Evolutionary conservation across 1,284 basidiomycete species (phyloP), one percentile per base, ranked within the genome.

Genomic region (Vanrija sp.): DNA sequence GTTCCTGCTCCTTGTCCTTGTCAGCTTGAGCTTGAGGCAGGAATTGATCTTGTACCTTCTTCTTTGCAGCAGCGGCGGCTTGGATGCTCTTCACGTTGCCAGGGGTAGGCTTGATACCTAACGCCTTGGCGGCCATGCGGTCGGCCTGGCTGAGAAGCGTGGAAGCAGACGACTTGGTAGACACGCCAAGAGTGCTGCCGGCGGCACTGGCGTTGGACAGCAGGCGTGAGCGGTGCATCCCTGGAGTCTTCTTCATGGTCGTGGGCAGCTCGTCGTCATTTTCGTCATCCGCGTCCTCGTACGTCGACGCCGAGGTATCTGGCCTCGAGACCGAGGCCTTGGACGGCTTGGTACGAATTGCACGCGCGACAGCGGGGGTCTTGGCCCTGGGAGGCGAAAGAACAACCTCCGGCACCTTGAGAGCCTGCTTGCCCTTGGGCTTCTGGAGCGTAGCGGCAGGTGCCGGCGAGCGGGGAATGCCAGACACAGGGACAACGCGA

Each of bases 11-110:
- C 89, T 94, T 63, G 31, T 14, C 12, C 31, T 31, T 25, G 24
- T 36, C 16, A 46, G 7, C 15, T 37, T 51, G 20, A 23, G 27
- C 16, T 19, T 10, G 48, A 27, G 27, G 15, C 14, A 24, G 25
- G 23, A 6, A 15, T 23, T 18, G 8, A 10, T 8, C 16, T 67
- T 31, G 31, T 31, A 31, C 31, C 31, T 31, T 76, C 25, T 35
- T 91, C 90, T 85, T 87, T 91, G 88, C 88, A 6, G 84, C 88
- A 0, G 86, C 87, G 16, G 90, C 89, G 56, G 85, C 81, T 66
- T 90, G 87, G 19, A 93, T 70, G 50, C 87, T 89, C 78, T 91
- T 93, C 48, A 90, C 83, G 0, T 75, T 78, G 61, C 65, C 72
- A 14, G 67, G 57, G 14, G 66, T 62, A 15, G 75, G 67, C 60